Conservation (phyloP, 345 rosid species). For the Fremontodendron californicum region DNA sequence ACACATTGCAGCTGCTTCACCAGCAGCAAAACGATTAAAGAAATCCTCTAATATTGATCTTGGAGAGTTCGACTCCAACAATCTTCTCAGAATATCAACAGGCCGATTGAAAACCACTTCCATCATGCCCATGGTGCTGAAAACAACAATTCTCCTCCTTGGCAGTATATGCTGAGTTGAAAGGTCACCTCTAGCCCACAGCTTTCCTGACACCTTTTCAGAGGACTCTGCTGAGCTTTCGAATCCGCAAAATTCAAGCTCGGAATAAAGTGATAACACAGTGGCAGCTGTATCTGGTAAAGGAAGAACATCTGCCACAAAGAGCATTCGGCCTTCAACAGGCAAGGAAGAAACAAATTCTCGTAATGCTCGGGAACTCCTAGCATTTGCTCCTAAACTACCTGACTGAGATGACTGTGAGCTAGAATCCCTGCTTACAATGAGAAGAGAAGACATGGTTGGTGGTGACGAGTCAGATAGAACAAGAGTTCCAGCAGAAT, state of each 20-base stretch:
- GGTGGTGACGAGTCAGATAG: slow-evolving; percentile 95
- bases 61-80: slow-evolving; percentile 79
- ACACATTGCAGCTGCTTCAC: slow-evolving; percentile 99
- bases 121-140: slow-evolving; percentile 98
- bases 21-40: slow-evolving; percentile 91
- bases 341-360: slow-evolving; percentile 87
- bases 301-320: slow-evolving; percentile 88
- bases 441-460: slow-evolving; percentile 79
- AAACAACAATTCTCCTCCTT: slow-evolving; percentile 73
- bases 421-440: slow-evolving; percentile 78
- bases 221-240: slow-evolving; percentile 64
- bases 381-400: slow-evolving; percentile 56
- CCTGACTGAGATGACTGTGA: slow-evolving; percentile 62
- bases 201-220: slow-evolving; percentile 78
- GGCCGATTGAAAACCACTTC: slow-evolving; percentile 96
- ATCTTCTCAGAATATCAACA: slow-evolving; percentile 83
- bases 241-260: slow-evolving; percentile 71
- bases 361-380: slow-evolving; percentile 77
- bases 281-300: slow-evolving; percentile 73
- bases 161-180: slow-evolving; percentile 89
- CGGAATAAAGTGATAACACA: slow-evolving; percentile 77
- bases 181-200: slow-evolving; percentile 97
- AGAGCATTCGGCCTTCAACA: slow-evolving; percentile 96
- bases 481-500: slow-evolving; percentile 81
- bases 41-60: slow-evolving; percentile 85